These are phyloP conservation scores for Penicillium herquei DNA, from an alignment of 495 filamentous ascomycete genomes.

Conservation along the genomic window DNA sequence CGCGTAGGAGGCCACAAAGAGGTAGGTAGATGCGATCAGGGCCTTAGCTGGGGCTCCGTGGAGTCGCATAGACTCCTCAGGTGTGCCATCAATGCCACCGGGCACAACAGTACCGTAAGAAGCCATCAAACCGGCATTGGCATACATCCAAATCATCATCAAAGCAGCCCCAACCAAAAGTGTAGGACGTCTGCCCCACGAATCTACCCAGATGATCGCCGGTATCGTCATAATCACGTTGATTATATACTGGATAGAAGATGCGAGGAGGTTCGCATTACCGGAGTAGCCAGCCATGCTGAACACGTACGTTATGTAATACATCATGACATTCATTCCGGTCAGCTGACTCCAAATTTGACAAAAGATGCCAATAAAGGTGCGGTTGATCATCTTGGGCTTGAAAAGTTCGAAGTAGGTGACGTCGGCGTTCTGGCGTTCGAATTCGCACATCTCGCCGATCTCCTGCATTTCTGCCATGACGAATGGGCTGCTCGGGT, in stretches of 20 bases:
- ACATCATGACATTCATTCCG: slow-evolving; percentile 83
- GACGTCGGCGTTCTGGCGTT: slow-evolving; percentile 57
- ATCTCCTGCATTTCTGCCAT: slow-evolving; percentile 67
- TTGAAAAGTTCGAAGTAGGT: slow-evolving; percentile 68
- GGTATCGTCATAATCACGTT: slow-evolving; percentile 54
- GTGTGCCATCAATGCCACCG: slow-evolving; percentile 36
- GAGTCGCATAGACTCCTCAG: slow-evolving; percentile 36
- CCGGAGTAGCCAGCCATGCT: slow-evolving; percentile 37
- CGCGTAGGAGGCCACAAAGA: slow-evolving; percentile 61
- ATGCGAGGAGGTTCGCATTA: slow-evolving; percentile 49
- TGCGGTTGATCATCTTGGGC: slow-evolving; percentile 70
- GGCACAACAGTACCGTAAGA: slow-evolving; percentile 48
- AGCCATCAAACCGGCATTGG: slow-evolving; percentile 67
- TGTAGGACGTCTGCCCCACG: slow-evolving; percentile 61
- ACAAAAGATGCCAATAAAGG: slow-evolving; percentile 67
- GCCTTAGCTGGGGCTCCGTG: slow-evolving; percentile 47
- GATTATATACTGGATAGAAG: slow-evolving; percentile 70
- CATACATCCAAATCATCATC: slow-evolving; percentile 66
- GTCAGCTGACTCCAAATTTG: slow-evolving; percentile 85
- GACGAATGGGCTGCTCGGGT: slow-evolving; percentile 62
- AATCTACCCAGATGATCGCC: slow-evolving; percentile 56
- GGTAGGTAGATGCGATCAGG: slow-evolving; percentile 63
- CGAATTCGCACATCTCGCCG: slow-evolving; percentile 65
- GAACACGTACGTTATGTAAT: slow-evolving; percentile 41
- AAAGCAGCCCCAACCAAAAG: slow-evolving; percentile 63